Percentiles rank a stretch among this genome's conserved stretches.
phyloP scores from a whole-genome alignment of 2,329 filamentous ascomycete genomes.

The Chaetomiaceae sp. region DNA sequence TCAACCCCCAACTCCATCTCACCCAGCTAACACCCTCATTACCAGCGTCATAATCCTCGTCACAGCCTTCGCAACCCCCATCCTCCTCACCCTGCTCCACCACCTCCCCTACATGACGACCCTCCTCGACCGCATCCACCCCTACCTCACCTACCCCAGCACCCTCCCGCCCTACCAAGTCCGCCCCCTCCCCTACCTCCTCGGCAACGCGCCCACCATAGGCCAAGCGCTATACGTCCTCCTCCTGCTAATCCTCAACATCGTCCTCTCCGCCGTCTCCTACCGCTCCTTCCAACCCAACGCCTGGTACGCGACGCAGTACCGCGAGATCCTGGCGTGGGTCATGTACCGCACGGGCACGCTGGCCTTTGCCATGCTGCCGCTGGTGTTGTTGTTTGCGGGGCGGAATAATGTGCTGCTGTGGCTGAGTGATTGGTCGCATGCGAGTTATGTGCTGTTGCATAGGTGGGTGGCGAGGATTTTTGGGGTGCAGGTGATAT shows the following conservation, averaged over 20 bases:
- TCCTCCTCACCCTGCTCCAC: background rate
- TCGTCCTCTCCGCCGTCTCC: conserved; percentile 16
- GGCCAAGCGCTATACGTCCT: background rate
- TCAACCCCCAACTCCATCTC: too few relatives aligned
- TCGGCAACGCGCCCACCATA: background rate
- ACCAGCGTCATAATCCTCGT: background rate
- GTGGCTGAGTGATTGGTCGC: conserved; percentile 34
- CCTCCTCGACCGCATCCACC: background rate
- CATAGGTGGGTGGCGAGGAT: conserved; percentile 40
- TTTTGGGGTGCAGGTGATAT: conserved; percentile 39
- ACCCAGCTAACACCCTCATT: background rate
- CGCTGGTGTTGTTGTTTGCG: background rate
- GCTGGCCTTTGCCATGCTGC: background rate
- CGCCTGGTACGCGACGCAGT: background rate
- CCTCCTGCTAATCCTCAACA: background rate
- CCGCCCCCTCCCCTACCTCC: background rate
- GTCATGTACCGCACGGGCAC: background rate
- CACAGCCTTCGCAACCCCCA: background rate
- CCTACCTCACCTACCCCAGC: background rate
- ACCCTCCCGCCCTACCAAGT: background rate
- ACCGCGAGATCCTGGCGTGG: background rate
- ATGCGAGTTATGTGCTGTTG: background rate
- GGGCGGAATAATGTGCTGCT: conserved; percentile 41
- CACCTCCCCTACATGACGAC: background rate
- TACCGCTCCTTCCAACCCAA: background rate